A percentile compares a stretch with the other conserved stretches of the same genome.
Evolutionary conservation across 768 basidiomycete species (phyloP).

Genomic region (Tylopilus vinaceipallidus): DNA sequence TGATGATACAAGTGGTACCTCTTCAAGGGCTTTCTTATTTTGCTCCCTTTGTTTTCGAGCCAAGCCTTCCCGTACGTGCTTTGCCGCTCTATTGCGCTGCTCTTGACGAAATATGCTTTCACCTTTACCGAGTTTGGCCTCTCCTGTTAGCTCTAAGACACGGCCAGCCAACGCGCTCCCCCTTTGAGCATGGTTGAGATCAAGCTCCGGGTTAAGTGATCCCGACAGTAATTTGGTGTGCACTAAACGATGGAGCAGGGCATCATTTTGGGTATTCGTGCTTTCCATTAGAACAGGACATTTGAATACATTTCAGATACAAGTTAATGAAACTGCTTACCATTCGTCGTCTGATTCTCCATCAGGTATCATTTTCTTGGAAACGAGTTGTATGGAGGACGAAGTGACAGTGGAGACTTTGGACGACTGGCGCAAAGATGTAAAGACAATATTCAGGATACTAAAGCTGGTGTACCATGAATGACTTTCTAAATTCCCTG

Average conservation of each 20-base stretch:
- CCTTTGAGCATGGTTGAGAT: slow-evolving; percentile 63
- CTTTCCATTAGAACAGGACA: slow-evolving; percentile 36
- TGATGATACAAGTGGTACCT: slow-evolving; percentile 45
- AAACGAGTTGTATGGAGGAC: slow-evolving; percentile 19
- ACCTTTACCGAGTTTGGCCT: slow-evolving; percentile 71
- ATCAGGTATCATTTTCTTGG: slow-evolving; percentile 18
- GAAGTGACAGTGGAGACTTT: slow-evolving; percentile 61
- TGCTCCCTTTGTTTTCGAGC: slow-evolving; percentile 57
- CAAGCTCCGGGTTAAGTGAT: slow-evolving; percentile 59
- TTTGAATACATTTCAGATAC: not conserved
- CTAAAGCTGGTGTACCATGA: slow-evolving; percentile 58
- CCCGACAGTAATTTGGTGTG: slow-evolving; percentile 80
- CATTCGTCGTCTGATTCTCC: slow-evolving; percentile 56
- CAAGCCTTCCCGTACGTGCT: slow-evolving; percentile 71
- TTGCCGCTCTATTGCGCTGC: slow-evolving; percentile 70
- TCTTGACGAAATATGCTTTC: slow-evolving; percentile 56
- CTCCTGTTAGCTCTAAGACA: slow-evolving; percentile 67
- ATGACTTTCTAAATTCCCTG: slow-evolving; percentile 57
- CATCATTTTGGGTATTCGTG: slow-evolving; percentile 75
- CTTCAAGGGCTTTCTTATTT: slow-evolving; percentile 55
- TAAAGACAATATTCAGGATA: not conserved
- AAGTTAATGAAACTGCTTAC: slow-evolving; percentile 32
- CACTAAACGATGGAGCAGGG: slow-evolving; percentile 70
- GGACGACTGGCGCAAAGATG: slow-evolving; percentile 55
- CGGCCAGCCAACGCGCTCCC: slow-evolving; percentile 77